Conservation (phyloP, 257 asterid genomes). For the Solanum virginianum region DNA sequence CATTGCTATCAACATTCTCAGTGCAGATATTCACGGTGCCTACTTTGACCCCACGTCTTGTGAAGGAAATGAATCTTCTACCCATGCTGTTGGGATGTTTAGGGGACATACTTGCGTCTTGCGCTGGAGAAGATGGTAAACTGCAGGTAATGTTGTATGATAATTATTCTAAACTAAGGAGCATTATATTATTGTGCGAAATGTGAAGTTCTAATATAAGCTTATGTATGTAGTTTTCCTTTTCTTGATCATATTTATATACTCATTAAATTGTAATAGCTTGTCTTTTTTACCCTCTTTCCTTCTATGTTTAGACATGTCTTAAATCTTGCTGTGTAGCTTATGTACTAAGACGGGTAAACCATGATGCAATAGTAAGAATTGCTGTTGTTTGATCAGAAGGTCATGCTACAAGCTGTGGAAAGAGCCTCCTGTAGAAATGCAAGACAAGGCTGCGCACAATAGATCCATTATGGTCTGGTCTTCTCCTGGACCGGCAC, state of each 20-base stretch:
- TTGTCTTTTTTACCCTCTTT: background rate
- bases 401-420: background rate
- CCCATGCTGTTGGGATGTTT: constrained; percentile 71
- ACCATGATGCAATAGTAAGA: background rate
- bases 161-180: background rate
- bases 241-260: background rate
- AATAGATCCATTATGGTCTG: background rate
- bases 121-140: constrained; percentile 66
- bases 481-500: background rate
- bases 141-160: constrained; percentile 48
- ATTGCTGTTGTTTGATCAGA: background rate
- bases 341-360: background rate
- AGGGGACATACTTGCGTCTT: constrained; percentile 46
- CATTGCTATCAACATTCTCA: constrained; percentile 69
- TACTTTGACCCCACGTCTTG: constrained; percentile 83
- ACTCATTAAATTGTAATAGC: background rate
- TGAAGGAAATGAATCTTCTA: constrained; percentile 82
- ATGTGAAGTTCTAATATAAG: background rate
- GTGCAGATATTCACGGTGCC: constrained; percentile 93
- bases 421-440: background rate
- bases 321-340: background rate
- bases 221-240: background rate
- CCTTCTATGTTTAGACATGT: background rate
- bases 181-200: background rate
- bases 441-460: background rate